These are phyloP conservation scores for Coemansia sp. DNA, from an alignment of 192 early-diverging fungal genomes.

Conservation along the genomic window DNA sequence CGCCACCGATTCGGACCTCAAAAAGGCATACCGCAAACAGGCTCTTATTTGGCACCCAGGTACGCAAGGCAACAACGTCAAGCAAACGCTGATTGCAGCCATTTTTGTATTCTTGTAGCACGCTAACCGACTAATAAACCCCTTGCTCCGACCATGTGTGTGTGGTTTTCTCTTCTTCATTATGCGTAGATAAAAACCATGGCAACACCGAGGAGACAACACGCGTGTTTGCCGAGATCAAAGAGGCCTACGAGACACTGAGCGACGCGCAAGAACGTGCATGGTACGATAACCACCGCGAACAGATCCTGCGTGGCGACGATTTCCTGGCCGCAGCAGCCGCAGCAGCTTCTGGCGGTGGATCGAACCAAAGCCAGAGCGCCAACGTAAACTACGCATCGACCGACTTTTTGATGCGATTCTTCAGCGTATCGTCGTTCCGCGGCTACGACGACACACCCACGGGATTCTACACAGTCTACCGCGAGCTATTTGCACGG, in stretches of 20 bases:
- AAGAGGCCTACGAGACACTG: slow-evolving; percentile 91
- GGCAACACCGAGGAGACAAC: slow-evolving; percentile 84
- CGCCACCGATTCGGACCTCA: slow-evolving; percentile 75
- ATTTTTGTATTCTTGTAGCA: no score
- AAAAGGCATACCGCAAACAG: slow-evolving; percentile 81
- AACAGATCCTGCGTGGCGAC: slow-evolving; percentile 86
- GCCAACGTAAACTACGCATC: slow-evolving; percentile 39
- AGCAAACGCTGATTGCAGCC: no score
- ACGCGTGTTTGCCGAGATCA: slow-evolving; percentile 82
- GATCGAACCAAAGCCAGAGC: slow-evolving; percentile 53
- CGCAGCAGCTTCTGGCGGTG: not conserved
- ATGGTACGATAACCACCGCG: slow-evolving; percentile 94
- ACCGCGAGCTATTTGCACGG: slow-evolving; percentile 71
- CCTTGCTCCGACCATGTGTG: no score
- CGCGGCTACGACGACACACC: slow-evolving; percentile 68
- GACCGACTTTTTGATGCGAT: slow-evolving; percentile 69
- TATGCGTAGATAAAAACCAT: slow-evolving; percentile 85
- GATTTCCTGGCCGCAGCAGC: slow-evolving; percentile 34
- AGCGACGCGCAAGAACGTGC: slow-evolving; percentile 91
- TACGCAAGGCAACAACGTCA: slow-evolving; percentile 19
- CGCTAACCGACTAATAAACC: no score
- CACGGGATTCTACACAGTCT: slow-evolving; percentile 81
- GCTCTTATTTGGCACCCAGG: slow-evolving; percentile 80
- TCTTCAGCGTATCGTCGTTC: slow-evolving; percentile 74
- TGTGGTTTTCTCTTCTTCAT: slow-evolving; percentile 13